Base-by-base conservation (phyloP, 768 basidiomycete genomes). In the Amanita jacksonii region DNA sequence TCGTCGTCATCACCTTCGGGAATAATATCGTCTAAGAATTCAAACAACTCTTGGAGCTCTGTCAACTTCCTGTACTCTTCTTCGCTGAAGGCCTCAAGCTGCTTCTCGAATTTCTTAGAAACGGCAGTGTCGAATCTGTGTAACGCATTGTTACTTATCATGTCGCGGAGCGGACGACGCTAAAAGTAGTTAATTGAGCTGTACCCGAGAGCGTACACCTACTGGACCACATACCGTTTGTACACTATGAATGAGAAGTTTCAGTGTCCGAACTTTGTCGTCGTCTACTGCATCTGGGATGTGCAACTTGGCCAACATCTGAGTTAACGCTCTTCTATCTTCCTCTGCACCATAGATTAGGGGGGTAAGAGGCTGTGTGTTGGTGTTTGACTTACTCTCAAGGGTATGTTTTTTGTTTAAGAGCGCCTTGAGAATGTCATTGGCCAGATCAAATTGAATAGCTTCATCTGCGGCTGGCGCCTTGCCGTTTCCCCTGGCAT, bases 281-380 rank as follows among this genome's bases (percentile, higher is more conserved):
- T 84, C 81, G 49, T 84, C 84, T 0, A 79, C 74, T 19, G 69
- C 65, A 38, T 81, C 79, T 0, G 91, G 88, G 6, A 92, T 62
- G 54, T 85, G 61, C 1, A 85, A 60, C 52, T 79, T 81, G 44
- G 62, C 62, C 12, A 89, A 65, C n/a, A 77, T 63, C 36, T 83
- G 81, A 38, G 73, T 77, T 8, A 87, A 56, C 1, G 72, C 68
- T 54, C 78, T 82, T 56, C 76, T 77, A 47, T 81, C 74, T 4
- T 84, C 80, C 59, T 74, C 86, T 86, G 52, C n/a, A n/a, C n/a
- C n/a, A n/a, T n/a, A n/a, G n/a, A n/a, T n/a, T n/a, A n/a, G n/a
- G n/a, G n/a, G n/a, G n/a, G n/a, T n/a, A n/a, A n/a, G n/a, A n/a
- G n/a, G n/a, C n/a, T n/a, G n/a, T n/a, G 34, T 30, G 16, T 34